Base-by-base conservation (phyloP, 805 yeast species). In the Clavispora fructus region DNA sequence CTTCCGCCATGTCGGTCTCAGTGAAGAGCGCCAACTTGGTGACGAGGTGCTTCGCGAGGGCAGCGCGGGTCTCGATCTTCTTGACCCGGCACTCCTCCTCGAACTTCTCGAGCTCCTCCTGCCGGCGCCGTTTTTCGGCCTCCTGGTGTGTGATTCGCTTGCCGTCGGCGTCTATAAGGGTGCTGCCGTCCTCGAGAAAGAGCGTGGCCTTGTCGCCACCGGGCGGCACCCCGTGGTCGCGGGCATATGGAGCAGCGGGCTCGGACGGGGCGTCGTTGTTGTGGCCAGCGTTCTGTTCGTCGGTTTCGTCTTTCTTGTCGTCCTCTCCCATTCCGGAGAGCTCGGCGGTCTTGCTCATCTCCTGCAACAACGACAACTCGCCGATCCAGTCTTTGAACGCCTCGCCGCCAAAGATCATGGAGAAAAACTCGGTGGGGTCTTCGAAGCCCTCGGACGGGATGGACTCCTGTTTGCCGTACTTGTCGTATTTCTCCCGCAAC, bases 321-420 rank as follows among this genome's bases (percentile, higher is more conserved):
- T 60, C 47, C 55, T 66, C 71, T 5, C 49, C 55, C 33, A 64
- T 62, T 7, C 74, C 74, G 1, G 69, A 63, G 30, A 71, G 61
- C 47, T 71, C 76, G 2, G 76, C 76, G 7, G 72, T 60, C 48
- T 71, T 71, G 33, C 68, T 52, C 52, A 71, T 57, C 47, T 71
- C 75, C 53, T 65, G 71, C 35, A 71, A 50, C 44, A 71, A 63
- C 2, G 92, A 87, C 43, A 46, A 78, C 44, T 64, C 65, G 17
- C 67, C 67, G 27, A 61, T 64, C 67, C 67, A 84, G 41, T 84
- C 83, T 30, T 73, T 77, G 65, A 91, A 90, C 1, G 94, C 95
- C 46, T 86, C 95, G 41, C 97, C 97, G 39, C 97, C 97, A 65
- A 90, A 83, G 48, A 84, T 83, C 69, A 75, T 75, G 4, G 83